Conservation (phyloP, 345 rosid genomes). For the Aquilaria malaccensis region DNA sequence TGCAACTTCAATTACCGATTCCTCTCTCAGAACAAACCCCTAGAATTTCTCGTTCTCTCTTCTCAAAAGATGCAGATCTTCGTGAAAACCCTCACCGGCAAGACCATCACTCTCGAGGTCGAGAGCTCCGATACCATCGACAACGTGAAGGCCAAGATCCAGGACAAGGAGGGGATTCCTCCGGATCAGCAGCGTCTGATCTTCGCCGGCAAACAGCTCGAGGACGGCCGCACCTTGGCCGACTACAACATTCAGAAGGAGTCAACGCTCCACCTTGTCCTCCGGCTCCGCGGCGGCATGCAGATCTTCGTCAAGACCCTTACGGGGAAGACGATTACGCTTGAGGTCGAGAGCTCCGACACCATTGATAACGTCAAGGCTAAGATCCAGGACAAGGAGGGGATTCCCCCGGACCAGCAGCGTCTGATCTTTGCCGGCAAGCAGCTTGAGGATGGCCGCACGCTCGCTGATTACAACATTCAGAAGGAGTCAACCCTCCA, state of each 20-base stretch:
- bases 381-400: no score
- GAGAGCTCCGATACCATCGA: no score
- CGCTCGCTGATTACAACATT: constrained; percentile 7
- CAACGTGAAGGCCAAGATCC: no score
- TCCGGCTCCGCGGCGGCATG: constrained; percentile 1
- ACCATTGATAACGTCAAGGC: no score
- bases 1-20: background rate
- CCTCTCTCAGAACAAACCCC: background rate
- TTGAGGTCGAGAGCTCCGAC: no score
- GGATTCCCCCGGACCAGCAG: no score
- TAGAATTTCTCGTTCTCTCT: background rate
- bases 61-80: constrained; percentile 13
- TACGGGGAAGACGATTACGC: no score
- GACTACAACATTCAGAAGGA: constrained; percentile 8
- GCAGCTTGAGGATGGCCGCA: constrained; percentile 6
- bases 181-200: no score
- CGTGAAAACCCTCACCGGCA: constrained; percentile 16
- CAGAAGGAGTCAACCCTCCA: constrained; percentile 11
- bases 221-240: constrained; percentile 4
- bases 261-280: constrained; percentile 1
- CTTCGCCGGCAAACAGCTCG: background rate
- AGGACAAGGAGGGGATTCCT: no score
- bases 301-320: no score
- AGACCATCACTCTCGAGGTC: no score
- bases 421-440: background rate